Evolutionary conservation across 352 stramenopile genomes (phyloP).

Genomic region (Aphanomyces euteiches): DNA sequence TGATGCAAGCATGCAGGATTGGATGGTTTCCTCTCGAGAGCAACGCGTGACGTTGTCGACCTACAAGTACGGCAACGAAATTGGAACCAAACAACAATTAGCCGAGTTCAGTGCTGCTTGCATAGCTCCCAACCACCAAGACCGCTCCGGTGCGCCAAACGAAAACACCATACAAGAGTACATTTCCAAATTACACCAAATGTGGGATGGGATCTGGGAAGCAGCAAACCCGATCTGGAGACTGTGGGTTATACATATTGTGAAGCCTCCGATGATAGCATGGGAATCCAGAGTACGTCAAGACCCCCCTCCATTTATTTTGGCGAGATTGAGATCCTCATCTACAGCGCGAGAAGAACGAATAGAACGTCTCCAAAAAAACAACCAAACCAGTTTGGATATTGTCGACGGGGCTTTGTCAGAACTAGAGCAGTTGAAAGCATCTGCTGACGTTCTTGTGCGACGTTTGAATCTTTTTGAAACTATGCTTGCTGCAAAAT

Average conservation of each 20-base stretch:
- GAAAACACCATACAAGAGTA: not conserved
- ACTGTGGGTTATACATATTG: not conserved
- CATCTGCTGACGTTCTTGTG: not conserved
- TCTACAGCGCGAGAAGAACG: not conserved
- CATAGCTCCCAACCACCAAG: not conserved
- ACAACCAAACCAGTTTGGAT: not conserved
- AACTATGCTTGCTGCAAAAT: not conserved
- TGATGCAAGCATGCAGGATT: not conserved
- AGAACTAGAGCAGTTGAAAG: not conserved
- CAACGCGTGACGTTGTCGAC: not conserved
- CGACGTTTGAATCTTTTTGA: not conserved
- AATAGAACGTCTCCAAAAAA: not conserved
- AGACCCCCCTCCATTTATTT: not conserved
- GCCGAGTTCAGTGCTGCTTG: not conserved
- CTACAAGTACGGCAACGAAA: not conserved
- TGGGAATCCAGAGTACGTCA: conserved; percentile 1
- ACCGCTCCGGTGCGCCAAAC: not conserved
- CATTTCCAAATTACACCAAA: not conserved
- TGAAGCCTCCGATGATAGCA: not conserved
- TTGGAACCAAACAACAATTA: not conserved
- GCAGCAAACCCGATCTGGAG: not conserved
- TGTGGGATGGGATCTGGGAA: not conserved
- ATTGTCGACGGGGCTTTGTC: not conserved
- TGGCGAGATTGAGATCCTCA: not conserved
- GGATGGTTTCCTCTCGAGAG: not conserved